phyloP scores from a whole-genome alignment of 495 filamentous ascomycete species.

The Talaromyces nanjingensis region DNA sequence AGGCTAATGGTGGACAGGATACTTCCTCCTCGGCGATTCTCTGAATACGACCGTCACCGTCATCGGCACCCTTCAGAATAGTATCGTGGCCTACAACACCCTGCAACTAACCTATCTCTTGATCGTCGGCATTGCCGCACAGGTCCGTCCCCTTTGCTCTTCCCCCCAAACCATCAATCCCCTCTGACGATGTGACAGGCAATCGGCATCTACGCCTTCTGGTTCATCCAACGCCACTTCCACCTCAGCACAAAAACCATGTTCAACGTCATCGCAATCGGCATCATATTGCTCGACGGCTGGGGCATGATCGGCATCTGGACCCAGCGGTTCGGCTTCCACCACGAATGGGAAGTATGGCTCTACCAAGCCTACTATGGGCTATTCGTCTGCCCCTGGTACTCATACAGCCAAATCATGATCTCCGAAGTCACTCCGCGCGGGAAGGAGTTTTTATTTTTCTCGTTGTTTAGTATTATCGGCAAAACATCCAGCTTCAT shows the following conservation, averaged over 20 bases:
- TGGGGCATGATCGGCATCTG: slow-evolving; percentile 47
- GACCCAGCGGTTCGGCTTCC: slow-evolving; percentile 40
- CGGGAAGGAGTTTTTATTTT: slow-evolving; percentile 49
- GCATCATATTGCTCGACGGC: slow-evolving; percentile 41
- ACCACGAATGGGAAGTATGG: slow-evolving; percentile 30
- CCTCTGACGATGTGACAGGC: slow-evolving; percentile 20
- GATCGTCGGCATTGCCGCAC: slow-evolving; percentile 54
- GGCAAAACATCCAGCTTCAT: slow-evolving; percentile 60
- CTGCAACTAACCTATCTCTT: slow-evolving; percentile 45
- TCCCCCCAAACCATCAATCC: neutral
- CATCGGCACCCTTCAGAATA: slow-evolving; percentile 55
- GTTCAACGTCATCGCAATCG: slow-evolving; percentile 44
- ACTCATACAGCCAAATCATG: slow-evolving; percentile 53
- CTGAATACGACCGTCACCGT: slow-evolving; percentile 41
- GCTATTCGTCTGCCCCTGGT: slow-evolving; percentile 60
- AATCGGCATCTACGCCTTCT: slow-evolving; percentile 51
- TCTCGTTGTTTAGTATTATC: slow-evolving; percentile 48
- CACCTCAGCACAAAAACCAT: slow-evolving; percentile 41
- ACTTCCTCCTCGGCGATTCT: slow-evolving; percentile 37
- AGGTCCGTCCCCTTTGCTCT: slow-evolving; percentile 20
- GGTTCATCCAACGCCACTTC: slow-evolving; percentile 45
- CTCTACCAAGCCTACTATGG: slow-evolving; percentile 5
- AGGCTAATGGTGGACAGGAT: neutral
- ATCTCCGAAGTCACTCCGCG: slow-evolving; percentile 44
- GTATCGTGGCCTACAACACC: slow-evolving; percentile 54